A percentile compares a stretch with the other conserved stretches of the same genome.
Evolutionary conservation across 192 early-diverging fungal species (phyloP).

Genomic region (Chytriomyces confervae): DNA sequence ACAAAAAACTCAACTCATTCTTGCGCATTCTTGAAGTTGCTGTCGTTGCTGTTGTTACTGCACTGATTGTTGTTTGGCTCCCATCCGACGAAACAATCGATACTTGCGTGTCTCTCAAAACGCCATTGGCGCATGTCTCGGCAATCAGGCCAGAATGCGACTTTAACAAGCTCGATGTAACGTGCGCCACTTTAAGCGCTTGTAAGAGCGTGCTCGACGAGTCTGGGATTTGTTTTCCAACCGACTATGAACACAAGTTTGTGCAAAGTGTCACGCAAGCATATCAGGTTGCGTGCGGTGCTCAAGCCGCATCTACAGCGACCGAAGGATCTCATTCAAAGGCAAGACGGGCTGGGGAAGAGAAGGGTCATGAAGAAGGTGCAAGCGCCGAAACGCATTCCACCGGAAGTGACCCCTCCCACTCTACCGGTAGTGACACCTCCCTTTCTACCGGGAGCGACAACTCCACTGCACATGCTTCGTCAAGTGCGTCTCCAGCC

Average conservation of each 20-base stretch:
- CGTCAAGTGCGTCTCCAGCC: neutral
- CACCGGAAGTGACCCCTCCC: neutral
- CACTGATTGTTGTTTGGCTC: conserved; percentile 36
- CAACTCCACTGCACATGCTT: neutral
- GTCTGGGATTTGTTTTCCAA: conserved; percentile 7
- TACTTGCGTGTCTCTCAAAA: conserved; percentile 16
- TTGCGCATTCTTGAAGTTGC: conserved; percentile 37
- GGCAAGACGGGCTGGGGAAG: no score
- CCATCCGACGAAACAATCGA: conserved; percentile 31
- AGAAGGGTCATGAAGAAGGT: neutral
- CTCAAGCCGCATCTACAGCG: neutral
- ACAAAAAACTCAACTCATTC: conserved; percentile 3
- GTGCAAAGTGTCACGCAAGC: neutral
- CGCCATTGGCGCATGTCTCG: conserved; percentile 15
- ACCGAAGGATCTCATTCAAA: neutral
- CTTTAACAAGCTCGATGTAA: neutral
- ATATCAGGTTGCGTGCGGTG: neutral
- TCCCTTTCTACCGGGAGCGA: neutral
- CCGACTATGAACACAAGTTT: neutral
- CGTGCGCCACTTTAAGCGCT: neutral
- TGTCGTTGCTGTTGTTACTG: conserved; percentile 40
- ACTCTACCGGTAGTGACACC: neutral
- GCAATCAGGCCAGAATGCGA: conserved; percentile 7
- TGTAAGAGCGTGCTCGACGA: neutral
- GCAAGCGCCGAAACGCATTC: neutral